Evolutionary conservation across 225 moss, liverwort and hornwort genomes (phyloP), one percentile per base, ranked within the genome.

Genomic region (Sphagnum contortum): DNA sequence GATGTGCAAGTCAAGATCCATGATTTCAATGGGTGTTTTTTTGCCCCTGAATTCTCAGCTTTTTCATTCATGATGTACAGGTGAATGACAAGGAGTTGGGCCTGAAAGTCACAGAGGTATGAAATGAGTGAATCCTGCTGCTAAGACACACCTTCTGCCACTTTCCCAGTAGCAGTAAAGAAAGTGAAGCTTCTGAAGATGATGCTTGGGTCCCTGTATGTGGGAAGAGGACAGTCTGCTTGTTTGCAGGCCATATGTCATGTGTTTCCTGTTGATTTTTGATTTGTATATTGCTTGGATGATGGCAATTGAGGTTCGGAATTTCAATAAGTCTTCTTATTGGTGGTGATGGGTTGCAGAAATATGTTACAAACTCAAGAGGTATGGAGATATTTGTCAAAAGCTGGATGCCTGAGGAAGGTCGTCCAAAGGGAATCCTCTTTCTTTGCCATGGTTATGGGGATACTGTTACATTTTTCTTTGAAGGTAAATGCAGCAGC

Each of bases 361-460:
- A 64, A 2, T 88, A 72, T 68, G 84, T 68, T 48, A 53, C 70
- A 2, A 96, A 88, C 57, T 88, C 92, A 3, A 76, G 82, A 45
- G 87, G 83, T 12, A 48, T 73, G 67, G 88, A 90, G 64, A 80
- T 90, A 55, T 92, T 92, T 29, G 72, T 88, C 56, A 96, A 96
- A 78, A 80, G 84, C 47, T 96, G 92, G 95, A 72, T 85, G 55
- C 90, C 88, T 6, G 68, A 71, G 56, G 64, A 63, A 9, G 64
- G 65, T 8, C 68, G 59, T 47, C 80, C 81, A 6, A 83, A 80
- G 60, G 95, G 84, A 6, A 78, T 82, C 8, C 52, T 96, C 50
- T 96, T 90, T 57, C 78, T 84, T 53, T 96, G 92, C 73, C 95
- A 96, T 67, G 95, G 95, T 11, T 96, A 90, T 12, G 95, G 92